Base-by-base conservation (phyloP, 1,284 basidiomycete species). In the Vanrija sp. region DNA sequence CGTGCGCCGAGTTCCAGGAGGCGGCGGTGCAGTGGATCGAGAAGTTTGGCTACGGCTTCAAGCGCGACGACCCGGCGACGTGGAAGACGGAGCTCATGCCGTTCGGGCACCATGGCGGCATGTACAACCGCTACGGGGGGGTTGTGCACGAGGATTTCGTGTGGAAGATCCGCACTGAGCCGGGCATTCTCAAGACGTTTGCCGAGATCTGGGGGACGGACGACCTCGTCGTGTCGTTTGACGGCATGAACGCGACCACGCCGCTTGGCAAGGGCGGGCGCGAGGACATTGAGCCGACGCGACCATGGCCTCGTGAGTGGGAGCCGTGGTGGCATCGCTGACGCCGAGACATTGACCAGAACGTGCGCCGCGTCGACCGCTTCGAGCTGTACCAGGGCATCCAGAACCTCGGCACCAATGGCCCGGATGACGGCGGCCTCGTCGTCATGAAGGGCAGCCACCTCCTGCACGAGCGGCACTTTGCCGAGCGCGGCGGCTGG, bases 161-260 rank as follows among this genome's bases (percentile, higher is more conserved):
- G 7, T 61, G 53, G 60, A 51, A 59, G n/a, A 25, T 43, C 23
- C 38, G 45, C 18, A 57, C 55, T 14, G 19, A 69, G 49, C 60
- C 58, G 3, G 61, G 53, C 2, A 60, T 72, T 37, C 51, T 64
- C 18, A 58, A 61, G 27, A 54, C 61, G 2, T 72, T 72, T 42
- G 53, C 50, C 27, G 52, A 66, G 25, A 54, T 73, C 20, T 70
- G 66, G 63, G 68, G 64, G 5, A 73, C 67, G 2, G 49, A 67
- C 20, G 66, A 74, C 35, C 58, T 74, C 12, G 59, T 74, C 19
- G 62, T 60, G 18, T 62, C 61, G 14, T 69, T 68, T 36, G 66
- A 68, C 37, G 53, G 41, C 24, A 42, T 53, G 6, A 53, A 47
- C 39, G 38, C 41, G n/a, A 45, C 51, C 4, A 46, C n/a, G 10